Evolutionary conservation across 2,329 filamentous ascomycete genomes (phyloP).

Genomic region (Elsinoe australis): DNA sequence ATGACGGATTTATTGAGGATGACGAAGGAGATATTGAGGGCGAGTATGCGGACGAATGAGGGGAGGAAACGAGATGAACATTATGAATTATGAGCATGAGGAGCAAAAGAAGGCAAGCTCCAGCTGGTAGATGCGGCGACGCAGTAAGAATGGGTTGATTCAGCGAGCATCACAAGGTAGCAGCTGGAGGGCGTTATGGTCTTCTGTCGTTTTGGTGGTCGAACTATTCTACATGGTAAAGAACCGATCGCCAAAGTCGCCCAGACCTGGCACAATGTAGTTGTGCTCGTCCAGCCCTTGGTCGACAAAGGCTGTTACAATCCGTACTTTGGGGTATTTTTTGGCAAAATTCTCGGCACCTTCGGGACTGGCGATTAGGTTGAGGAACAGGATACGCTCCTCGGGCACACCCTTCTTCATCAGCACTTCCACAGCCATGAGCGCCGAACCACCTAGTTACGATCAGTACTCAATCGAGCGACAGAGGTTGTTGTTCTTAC

Average conservation of each 20-base stretch:
- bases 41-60: slow-evolving; percentile 29
- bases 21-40: slow-evolving; percentile 31
- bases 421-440: slow-evolving; percentile 92
- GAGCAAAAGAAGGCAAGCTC: not conserved
- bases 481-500: slow-evolving; percentile 42
- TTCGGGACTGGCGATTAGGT: slow-evolving; percentile 93
- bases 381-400: slow-evolving; percentile 90
- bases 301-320: slow-evolving; percentile 94
- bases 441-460: slow-evolving; percentile 73
- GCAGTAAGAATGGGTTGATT: not conserved
- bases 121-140: not conserved
- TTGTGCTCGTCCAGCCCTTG: slow-evolving; percentile 96
- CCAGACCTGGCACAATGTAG: slow-evolving; percentile 92
- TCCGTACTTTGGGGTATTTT: slow-evolving; percentile 78
- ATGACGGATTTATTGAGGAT: slow-evolving; percentile 32
- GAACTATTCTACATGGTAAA: slow-evolving; percentile 64
- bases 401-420: slow-evolving; percentile 86
- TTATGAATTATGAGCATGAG: not conserved
- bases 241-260: slow-evolving; percentile 92
- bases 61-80: not conserved
- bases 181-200: not conserved
- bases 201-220: not conserved
- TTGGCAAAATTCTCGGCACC: slow-evolving; percentile 83
- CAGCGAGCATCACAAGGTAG: not conserved
- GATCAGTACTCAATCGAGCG: slow-evolving; percentile 6